phyloP scores from a whole-genome alignment of 2,329 filamentous ascomycete genomes.

The Ilyonectria destructans region DNA sequence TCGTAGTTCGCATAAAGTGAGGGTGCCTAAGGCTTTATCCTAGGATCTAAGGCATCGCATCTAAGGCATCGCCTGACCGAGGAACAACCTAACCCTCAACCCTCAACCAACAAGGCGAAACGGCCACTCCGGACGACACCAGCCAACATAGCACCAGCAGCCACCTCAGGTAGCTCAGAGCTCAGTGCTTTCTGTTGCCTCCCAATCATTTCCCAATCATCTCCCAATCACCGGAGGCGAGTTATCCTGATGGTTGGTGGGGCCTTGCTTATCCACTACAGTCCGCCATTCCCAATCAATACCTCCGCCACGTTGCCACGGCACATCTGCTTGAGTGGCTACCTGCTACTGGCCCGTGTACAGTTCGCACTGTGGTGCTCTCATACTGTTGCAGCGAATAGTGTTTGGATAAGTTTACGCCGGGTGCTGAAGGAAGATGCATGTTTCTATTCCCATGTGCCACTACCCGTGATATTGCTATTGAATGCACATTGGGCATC shows the following conservation, averaged over 20 bases:
- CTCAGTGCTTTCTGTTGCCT: neutral
- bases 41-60: neutral
- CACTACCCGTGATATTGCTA: too few species aligned
- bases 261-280: conserved; percentile 16
- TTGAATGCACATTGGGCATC: neutral
- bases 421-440: too few species aligned
- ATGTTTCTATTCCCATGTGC: too few species aligned
- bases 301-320: conserved; percentile 50
- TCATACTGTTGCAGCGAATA: neutral
- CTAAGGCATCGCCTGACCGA: neutral
- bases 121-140: conserved; percentile 18
- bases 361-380: neutral
- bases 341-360: conserved; percentile 26
- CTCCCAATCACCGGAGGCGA: conserved; percentile 19
- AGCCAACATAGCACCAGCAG: neutral
- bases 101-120: conserved; percentile 21
- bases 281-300: conserved; percentile 46
- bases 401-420: too few species aligned
- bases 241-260: conserved; percentile 16
- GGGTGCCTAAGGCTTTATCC: conserved; percentile 32
- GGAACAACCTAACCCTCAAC: conserved; percentile 9
- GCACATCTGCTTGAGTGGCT: conserved; percentile 48
- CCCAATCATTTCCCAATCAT: conserved; percentile 4
- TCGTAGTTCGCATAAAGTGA: conserved; percentile 32
- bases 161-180: neutral